Conservation (phyloP, 768 basidiomycete genomes). For the Mycena floridula region DNA sequence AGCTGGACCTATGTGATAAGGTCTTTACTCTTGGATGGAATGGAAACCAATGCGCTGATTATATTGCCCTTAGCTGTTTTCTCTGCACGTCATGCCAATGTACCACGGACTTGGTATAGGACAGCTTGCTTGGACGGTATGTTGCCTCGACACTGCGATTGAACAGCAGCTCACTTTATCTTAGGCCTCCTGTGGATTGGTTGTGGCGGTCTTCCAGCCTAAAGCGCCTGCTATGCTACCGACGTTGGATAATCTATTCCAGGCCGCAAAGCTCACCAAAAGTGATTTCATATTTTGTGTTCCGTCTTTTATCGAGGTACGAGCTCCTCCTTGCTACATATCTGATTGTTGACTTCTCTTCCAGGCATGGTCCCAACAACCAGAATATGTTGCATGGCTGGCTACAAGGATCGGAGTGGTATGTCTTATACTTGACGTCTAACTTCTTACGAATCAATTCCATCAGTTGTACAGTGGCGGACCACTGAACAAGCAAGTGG, state of each 20-base stretch:
- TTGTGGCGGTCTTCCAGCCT: constrained; percentile 18
- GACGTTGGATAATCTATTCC: constrained; percentile 17
- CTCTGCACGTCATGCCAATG: constrained; percentile 18
- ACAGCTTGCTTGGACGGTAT: constrained; percentile 17
- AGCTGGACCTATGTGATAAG: constrained; percentile 16
- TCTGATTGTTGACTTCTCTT: background rate
- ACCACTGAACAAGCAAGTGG: constrained; percentile 27
- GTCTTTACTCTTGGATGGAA: no score
- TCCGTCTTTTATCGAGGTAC: constrained; percentile 24
- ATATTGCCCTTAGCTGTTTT: no score
- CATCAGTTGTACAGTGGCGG: constrained; percentile 34
- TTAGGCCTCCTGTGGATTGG: constrained; percentile 17
- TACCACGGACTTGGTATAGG: constrained; percentile 21
- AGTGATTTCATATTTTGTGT: constrained; percentile 20
- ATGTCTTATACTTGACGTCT: constrained; percentile 15
- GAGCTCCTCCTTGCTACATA: background rate
- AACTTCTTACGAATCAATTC: background rate
- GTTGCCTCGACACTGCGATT: background rate
- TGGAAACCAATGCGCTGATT: no score
- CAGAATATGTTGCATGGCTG: constrained; percentile 17
- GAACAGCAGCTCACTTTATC: background rate
- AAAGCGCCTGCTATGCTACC: constrained; percentile 16
- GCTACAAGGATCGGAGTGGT: constrained; percentile 26
- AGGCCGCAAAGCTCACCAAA: constrained; percentile 12
- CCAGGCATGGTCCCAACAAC: constrained; percentile 21